A percentile compares a stretch with the other conserved stretches of the same genome.
These are phyloP conservation scores for Perilla frutescens DNA, from an alignment of 257 asterid genomes.

Conservation along the genomic window DNA sequence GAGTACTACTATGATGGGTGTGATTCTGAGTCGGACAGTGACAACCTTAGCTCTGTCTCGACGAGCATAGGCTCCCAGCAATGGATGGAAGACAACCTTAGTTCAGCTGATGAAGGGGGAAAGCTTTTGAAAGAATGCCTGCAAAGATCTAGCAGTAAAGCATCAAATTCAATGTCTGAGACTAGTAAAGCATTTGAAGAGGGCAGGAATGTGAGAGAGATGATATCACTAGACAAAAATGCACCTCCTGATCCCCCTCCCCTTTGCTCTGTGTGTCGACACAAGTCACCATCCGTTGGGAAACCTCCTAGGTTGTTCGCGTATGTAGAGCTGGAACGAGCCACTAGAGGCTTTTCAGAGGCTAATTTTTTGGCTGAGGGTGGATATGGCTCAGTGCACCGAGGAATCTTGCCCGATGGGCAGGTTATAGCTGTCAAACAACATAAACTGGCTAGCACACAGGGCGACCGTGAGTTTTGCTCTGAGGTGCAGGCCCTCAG, in stretches of 20 bases:
- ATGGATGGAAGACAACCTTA: constrained; percentile 58
- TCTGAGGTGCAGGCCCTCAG: constrained; percentile 87
- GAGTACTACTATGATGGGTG: constrained; percentile 45
- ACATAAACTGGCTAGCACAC: constrained; percentile 72
- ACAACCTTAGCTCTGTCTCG: constrained; percentile 58
- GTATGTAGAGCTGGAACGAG: constrained; percentile 73
- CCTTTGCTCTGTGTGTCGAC: constrained; percentile 79
- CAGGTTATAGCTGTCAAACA: constrained; percentile 86
- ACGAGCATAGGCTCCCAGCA: constrained; percentile 56
- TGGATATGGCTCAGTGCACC: constrained; percentile 90
- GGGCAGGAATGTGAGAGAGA: constrained; percentile 59
- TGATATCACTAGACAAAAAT: constrained; percentile 50
- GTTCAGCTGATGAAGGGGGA: constrained; percentile 56
- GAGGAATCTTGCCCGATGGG: constrained; percentile 73
- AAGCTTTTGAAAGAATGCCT: constrained; percentile 44
- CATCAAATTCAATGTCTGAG: constrained; percentile 5
- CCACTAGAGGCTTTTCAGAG: constrained; percentile 70
- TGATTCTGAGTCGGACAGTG: constrained; percentile 65
- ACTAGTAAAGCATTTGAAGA: constrained; percentile 27
- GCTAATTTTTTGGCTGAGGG: constrained; percentile 91
- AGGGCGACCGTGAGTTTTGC: constrained; percentile 92
- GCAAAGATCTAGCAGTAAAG: constrained; percentile 31
- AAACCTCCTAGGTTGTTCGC: constrained; percentile 74
- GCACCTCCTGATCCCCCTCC: constrained; percentile 77
- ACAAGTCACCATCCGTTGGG: constrained; percentile 77